Evolutionary conservation across 805 yeast genomes (phyloP).

Genomic region (Metschnikowia anglica): DNA sequence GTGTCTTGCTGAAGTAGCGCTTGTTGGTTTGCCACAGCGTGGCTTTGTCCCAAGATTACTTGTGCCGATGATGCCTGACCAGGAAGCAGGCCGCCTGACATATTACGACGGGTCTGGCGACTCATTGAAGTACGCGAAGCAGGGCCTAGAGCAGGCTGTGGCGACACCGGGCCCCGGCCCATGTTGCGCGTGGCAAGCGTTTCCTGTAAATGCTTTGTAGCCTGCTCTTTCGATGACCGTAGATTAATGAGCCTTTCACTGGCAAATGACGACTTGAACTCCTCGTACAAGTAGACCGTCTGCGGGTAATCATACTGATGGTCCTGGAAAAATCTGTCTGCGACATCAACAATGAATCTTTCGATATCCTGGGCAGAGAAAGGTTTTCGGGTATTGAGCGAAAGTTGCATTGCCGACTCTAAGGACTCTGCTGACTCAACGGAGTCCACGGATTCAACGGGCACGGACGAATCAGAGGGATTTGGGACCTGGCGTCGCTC

Average conservation of each 20-base stretch:
- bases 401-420: slow-evolving; percentile 8
- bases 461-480: too few species aligned
- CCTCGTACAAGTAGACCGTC: slow-evolving; percentile 43
- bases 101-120: background rate
- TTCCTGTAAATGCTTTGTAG: slow-evolving; percentile 1
- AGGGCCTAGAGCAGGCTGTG: background rate
- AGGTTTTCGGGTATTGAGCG: slow-evolving; percentile 6
- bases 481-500: background rate
- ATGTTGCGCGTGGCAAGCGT: background rate
- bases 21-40: background rate
- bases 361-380: slow-evolving; percentile 33
- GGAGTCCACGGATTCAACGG: too few species aligned
- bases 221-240: slow-evolving; percentile 9
- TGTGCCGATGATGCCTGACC: background rate
- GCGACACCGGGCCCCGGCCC: too few species aligned
- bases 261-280: slow-evolving; percentile 41
- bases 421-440: slow-evolving; percentile 10
- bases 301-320: slow-evolving; percentile 44
- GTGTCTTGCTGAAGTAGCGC: background rate
- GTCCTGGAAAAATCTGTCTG: slow-evolving; percentile 42
- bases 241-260: slow-evolving; percentile 41
- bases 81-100: background rate
- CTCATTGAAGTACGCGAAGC: background rate
- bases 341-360: slow-evolving; percentile 40
- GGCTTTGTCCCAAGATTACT: background rate